Evolutionary conservation across 2,329 filamentous ascomycete genomes (phyloP).

Genomic region (Monosporascus cannonballus): DNA sequence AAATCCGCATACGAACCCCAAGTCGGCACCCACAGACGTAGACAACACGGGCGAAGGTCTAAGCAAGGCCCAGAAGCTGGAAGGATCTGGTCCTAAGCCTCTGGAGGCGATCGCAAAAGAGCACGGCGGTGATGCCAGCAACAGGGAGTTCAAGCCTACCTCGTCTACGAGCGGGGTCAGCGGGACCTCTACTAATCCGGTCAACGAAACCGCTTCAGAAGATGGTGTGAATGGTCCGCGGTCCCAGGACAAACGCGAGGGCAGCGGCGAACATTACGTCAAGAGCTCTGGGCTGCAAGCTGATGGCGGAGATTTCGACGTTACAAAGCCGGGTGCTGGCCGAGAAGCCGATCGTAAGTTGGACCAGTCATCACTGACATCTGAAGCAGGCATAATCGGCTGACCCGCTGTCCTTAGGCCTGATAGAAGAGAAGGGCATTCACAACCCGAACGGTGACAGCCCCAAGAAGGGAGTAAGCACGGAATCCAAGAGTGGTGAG

Average conservation of each 20-base stretch:
- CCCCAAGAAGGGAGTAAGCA: conserved; percentile 15
- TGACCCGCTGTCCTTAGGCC: conserved; percentile 31
- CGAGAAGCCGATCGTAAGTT: conserved; percentile 59
- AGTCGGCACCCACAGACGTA: conserved; percentile 30
- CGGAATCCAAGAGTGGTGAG: conserved; percentile 23
- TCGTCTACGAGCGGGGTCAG: background rate
- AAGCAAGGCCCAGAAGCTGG: conserved; percentile 29
- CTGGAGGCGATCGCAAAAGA: conserved; percentile 26
- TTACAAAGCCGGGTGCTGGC: conserved; percentile 56
- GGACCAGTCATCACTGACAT: too few relatives aligned
- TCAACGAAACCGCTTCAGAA: conserved; percentile 6
- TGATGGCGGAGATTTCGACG: conserved; percentile 65
- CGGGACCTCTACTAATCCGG: conserved; percentile 24
- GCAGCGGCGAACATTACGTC: conserved; percentile 51
- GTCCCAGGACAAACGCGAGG: conserved; percentile 32
- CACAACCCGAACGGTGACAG: conserved; percentile 18
- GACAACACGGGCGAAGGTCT: conserved; percentile 26
- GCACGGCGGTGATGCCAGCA: conserved; percentile 23
- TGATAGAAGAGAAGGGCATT: conserved; percentile 48
- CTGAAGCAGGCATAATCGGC: too few relatives aligned
- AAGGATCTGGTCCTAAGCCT: conserved; percentile 38
- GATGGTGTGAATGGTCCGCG: conserved; percentile 17
- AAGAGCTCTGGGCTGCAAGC: conserved; percentile 52
- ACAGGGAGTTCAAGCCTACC: background rate
- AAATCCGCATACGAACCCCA: conserved; percentile 28